Evolutionary conservation across 768 basidiomycete genomes (phyloP).

Genomic region (Tubosaeta sp.): DNA sequence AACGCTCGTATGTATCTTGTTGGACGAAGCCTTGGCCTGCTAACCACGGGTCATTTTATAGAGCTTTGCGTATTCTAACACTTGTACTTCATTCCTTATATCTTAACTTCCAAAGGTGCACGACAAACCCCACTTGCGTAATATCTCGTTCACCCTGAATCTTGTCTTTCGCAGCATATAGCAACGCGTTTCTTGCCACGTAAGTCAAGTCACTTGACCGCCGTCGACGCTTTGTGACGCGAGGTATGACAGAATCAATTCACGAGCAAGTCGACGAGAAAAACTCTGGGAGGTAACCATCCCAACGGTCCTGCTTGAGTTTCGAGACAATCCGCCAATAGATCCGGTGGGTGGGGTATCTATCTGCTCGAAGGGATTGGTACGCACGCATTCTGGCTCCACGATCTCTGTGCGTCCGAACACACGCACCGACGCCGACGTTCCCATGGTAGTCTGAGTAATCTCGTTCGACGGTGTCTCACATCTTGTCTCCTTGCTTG

Average conservation of each 20-base stretch:
- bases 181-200: slow-evolving; percentile 1
- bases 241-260: background rate
- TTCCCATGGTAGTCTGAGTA: too few species aligned
- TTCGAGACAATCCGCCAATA: background rate
- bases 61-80: background rate
- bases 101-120: background rate
- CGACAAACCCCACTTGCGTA: background rate
- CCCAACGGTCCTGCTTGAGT: background rate
- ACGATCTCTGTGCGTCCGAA: too few species aligned
- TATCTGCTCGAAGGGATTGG: background rate
- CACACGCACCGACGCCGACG: too few species aligned
- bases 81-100: background rate
- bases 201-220: background rate
- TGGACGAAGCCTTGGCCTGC: background rate
- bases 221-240: too few species aligned
- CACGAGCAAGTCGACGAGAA: background rate
- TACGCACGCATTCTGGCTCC: background rate
- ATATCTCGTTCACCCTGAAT: too few species aligned
- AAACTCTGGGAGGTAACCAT: background rate
- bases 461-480: too few species aligned
- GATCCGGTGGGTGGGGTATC: background rate
- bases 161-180: slow-evolving; percentile 1
- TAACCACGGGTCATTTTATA: background rate
- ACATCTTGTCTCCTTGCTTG: too few species aligned
- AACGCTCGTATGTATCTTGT: background rate